Base-by-base conservation (phyloP, 352 stramenopile genomes). In the Phytophthora quininea region DNA sequence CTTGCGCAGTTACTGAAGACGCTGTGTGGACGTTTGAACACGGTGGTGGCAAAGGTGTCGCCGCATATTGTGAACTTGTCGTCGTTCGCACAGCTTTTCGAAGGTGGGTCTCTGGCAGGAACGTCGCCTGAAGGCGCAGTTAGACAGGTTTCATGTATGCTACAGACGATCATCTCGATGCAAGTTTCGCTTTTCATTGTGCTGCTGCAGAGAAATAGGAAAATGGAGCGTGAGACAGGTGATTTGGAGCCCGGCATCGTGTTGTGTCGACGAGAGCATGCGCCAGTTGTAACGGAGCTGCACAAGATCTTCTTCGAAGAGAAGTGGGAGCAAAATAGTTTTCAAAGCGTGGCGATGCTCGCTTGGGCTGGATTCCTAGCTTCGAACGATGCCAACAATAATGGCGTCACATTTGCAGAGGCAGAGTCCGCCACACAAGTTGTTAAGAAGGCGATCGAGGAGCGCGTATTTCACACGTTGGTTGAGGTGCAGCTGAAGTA, bases 21-120 rank as follows among this genome's bases (percentile, higher is more conserved):
- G 51, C 69, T 93, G 8, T 91, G 82, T 58, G 66, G 68, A 38
- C 83, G 81, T 4, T 64, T 93, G 7, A 81, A 93, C 47, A 54
- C 69, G 1, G 75, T 80, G 27, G 80, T 93, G 33, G 70, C 84
- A 1, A 90, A 91, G 60, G 81, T 95, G 5, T 91, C 88, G 29
- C 83, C 86, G 50, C 84, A 94, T 60, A 92, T 94, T 64, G 84
- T 94, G 27, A 94, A 94, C 69, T 66, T 93, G 0, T 89, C 83
- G 55, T 87, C 83, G 48, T 89, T 92, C 55, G 67, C 74, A 4
- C 84, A 93, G 74, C 71, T 93, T 9, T 91, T 90, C 65, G 80
- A 91, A 62, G 80, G 80, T 43, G 80, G 80, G 38, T 91, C 76
- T 14, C 62, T 90, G 7, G 80, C 79, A 27, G 82, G 80, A 9